Conservation (phyloP, 1,139 yeast genomes). For the Candida tetrigidarum region DNA sequence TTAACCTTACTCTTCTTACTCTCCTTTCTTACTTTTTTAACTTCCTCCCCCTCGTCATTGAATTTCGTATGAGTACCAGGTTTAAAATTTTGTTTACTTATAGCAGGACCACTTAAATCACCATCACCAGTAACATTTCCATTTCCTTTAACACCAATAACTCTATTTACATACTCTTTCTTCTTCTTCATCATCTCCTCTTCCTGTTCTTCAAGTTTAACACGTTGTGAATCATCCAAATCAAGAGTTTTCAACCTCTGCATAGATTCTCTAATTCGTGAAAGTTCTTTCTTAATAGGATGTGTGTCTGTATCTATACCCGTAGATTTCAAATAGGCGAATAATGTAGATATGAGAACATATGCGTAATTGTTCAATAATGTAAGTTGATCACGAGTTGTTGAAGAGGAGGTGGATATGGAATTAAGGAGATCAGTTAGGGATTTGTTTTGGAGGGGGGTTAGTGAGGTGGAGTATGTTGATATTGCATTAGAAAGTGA, state of each 20-base stretch:
- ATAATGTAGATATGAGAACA: conserved; percentile 48
- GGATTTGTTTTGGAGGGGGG: conserved; percentile 38
- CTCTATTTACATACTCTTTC: conserved; percentile 48
- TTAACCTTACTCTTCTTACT: not conserved
- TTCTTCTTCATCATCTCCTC: conserved; percentile 30
- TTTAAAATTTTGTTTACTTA: conserved; percentile 59
- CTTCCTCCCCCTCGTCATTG: conserved; percentile 19
- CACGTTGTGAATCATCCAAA: conserved; percentile 26
- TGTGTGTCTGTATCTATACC: conserved; percentile 64
- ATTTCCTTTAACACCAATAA: conserved; percentile 43
- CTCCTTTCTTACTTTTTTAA: conserved; percentile 2
- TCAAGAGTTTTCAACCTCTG: conserved; percentile 50
- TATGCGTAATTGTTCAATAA: conserved; percentile 47
- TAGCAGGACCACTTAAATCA: conserved; percentile 51
- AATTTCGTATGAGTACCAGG: conserved; percentile 66
- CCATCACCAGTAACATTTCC: conserved; percentile 36
- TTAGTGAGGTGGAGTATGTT: conserved; percentile 30
- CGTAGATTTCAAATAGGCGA: conserved; percentile 60
- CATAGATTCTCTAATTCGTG: conserved; percentile 72
- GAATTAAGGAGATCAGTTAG: conserved; percentile 39
- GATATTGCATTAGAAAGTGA: conserved; percentile 35
- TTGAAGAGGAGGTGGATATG: conserved; percentile 5
- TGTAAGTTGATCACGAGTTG: conserved; percentile 39
- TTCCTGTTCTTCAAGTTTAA: conserved; percentile 20
- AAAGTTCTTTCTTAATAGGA: conserved; percentile 71